Conservation (phyloP, 2,329 filamentous ascomycete species). For the Hawksworthiomyces lignivorus region DNA sequence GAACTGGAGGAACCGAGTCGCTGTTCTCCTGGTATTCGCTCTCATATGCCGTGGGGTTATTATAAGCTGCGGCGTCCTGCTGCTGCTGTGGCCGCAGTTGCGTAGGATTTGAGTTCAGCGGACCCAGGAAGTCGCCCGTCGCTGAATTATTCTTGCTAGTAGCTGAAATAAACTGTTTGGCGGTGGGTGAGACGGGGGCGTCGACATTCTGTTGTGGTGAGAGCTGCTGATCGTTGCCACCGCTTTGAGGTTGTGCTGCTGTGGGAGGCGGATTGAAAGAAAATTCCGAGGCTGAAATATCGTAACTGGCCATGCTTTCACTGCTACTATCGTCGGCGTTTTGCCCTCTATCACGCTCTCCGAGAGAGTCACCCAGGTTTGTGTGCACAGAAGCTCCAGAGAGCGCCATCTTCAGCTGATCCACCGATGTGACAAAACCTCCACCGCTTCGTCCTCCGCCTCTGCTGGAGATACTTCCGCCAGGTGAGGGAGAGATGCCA, state of each 20-base stretch:
- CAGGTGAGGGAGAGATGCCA: conserved; percentile 36
- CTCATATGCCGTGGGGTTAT: too few relatives aligned
- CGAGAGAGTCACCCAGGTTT: too few relatives aligned
- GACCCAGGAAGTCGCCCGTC: neutral
- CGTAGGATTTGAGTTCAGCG: neutral
- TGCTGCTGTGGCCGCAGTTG: neutral
- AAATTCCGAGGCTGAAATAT: conserved; percentile 58
- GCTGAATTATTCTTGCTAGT: conserved; percentile 4
- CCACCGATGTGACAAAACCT: conserved; percentile 50
- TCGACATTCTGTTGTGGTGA: too few relatives aligned
- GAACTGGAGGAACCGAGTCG: conserved; percentile 46
- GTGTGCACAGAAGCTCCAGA: too few relatives aligned
- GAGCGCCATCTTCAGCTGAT: conserved; percentile 57
- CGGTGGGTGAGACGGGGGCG: neutral
- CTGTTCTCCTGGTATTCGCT: conserved; percentile 25
- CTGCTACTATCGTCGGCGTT: conserved; percentile 48
- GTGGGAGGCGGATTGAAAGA: conserved; percentile 43
- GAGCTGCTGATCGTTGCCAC: too few relatives aligned
- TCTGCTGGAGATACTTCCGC: conserved; percentile 24
- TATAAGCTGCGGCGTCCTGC: too few relatives aligned
- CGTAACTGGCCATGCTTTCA: conserved; percentile 66
- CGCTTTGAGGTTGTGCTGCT: too few relatives aligned
- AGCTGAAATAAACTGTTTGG: neutral
- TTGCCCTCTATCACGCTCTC: conserved; percentile 13
- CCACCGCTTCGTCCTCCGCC: conserved; percentile 22